Evolutionary conservation across 768 basidiomycete genomes (phyloP).

Genomic region (Agaricus blazei): DNA sequence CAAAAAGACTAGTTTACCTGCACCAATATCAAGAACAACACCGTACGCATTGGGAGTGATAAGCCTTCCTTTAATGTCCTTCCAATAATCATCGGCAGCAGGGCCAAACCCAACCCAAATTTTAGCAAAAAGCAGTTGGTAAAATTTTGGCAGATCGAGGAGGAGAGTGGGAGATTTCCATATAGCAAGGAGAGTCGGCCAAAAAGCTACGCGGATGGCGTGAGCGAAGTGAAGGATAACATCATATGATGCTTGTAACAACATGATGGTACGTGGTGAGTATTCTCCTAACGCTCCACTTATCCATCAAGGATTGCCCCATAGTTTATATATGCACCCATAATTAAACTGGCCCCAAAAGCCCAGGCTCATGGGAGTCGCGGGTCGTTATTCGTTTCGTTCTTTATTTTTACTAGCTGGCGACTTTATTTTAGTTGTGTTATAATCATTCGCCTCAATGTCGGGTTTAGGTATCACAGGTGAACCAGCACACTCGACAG

Average conservation of each 20-base stretch:
- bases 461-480: no score
- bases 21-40: constrained; percentile 63
- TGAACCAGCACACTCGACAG: no score
- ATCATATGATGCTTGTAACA: constrained; percentile 33
- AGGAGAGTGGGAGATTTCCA: constrained; percentile 37
- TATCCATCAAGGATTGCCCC: no score
- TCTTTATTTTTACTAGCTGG: no score
- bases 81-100: constrained; percentile 37
- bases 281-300: no score
- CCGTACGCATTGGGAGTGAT: constrained; percentile 54
- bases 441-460: no score
- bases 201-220: constrained; percentile 31
- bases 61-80: constrained; percentile 37
- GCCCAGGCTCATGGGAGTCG: no score
- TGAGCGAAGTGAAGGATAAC: constrained; percentile 36
- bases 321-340: no score
- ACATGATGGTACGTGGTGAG: constrained; percentile 29
- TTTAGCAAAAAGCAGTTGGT: constrained; percentile 50
- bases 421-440: no score
- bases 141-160: constrained; percentile 38
- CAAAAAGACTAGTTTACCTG: constrained; percentile 35
- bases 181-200: constrained; percentile 42
- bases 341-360: no score
- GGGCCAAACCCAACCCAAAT: constrained; percentile 51
- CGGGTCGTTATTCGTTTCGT: no score